A percentile compares a stretch with the other conserved stretches of the same genome.
phyloP scores from a whole-genome alignment of 2,329 filamentous ascomycete genomes.

The Cytospora mali region DNA sequence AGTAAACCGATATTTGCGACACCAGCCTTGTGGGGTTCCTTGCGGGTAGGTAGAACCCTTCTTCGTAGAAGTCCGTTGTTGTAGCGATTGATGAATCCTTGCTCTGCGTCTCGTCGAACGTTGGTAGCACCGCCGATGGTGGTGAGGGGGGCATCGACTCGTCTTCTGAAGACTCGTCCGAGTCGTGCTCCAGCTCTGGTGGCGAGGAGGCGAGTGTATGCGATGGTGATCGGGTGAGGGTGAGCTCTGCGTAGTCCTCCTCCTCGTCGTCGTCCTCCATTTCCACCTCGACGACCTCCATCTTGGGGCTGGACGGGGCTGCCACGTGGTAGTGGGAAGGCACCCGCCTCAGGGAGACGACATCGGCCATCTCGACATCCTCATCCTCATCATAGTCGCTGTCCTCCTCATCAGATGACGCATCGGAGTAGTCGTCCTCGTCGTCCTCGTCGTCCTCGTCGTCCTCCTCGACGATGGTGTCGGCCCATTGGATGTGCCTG shows the following conservation, averaged over 20 bases:
- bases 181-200: conserved; percentile 71
- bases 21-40: conserved; percentile 54
- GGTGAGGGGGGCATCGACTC: conserved; percentile 74
- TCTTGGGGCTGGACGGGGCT: conserved; percentile 41
- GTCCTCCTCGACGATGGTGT: conserved; percentile 72
- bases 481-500: conserved; percentile 85
- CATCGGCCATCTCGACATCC: conserved; percentile 59
- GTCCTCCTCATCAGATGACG: conserved; percentile 52
- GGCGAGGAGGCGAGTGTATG: conserved; percentile 57
- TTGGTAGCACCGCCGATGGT: conserved; percentile 57
- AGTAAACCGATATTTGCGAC: conserved; percentile 61
- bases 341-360: conserved; percentile 50
- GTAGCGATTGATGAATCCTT: conserved; percentile 41
- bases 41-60: conserved; percentile 56
- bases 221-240: conserved; percentile 69
- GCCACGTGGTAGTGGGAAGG: conserved; percentile 38
- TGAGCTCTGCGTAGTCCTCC: conserved; percentile 66
- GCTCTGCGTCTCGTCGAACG: conserved; percentile 62
- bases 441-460: conserved; percentile 68
- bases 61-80: conserved; percentile 49
- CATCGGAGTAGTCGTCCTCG: conserved; percentile 62
- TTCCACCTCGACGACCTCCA: conserved; percentile 41
- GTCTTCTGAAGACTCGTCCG: conserved; percentile 68
- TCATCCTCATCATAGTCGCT: conserved; percentile 55
- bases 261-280: conserved; percentile 59